phyloP scores from a whole-genome alignment of 2,329 filamentous ascomycete species.

The Fusarium tuaranense region DNA sequence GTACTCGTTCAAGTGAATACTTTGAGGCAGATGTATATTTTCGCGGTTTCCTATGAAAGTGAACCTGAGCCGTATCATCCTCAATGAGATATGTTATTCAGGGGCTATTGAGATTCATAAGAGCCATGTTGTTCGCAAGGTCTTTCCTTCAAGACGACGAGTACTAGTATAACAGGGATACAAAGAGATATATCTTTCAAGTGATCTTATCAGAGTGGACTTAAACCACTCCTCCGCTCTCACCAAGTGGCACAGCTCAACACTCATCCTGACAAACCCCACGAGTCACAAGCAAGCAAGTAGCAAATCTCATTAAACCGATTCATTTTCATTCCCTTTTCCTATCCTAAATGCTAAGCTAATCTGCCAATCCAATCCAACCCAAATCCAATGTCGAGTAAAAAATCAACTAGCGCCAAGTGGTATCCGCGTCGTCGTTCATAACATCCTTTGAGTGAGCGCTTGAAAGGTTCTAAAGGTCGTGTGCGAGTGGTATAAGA shows the following conservation, averaged over 20 bases:
- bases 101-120: too few species aligned
- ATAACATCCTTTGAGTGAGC: conserved; percentile 25
- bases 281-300: background rate
- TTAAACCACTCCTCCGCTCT: background rate
- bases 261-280: background rate
- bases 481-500: conserved; percentile 35
- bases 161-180: too few species aligned
- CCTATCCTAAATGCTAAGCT: conserved; percentile 39
- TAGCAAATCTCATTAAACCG: background rate
- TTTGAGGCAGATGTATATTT: background rate
- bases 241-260: background rate
- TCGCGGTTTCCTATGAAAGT: background rate
- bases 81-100: too few species aligned
- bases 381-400: conserved; percentile 15
- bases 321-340: conserved; percentile 33
- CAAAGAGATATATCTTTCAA: background rate
- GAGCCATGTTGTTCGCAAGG: too few species aligned
- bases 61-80: background rate
- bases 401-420: conserved; percentile 29
- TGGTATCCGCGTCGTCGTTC: conserved; percentile 37
- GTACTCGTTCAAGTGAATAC: background rate
- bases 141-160: too few species aligned
- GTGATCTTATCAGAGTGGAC: background rate
- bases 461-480: conserved; percentile 33
- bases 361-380: conserved; percentile 18